Conservation (phyloP, 2,329 filamentous ascomycete species). For the Coniella vitis region DNA sequence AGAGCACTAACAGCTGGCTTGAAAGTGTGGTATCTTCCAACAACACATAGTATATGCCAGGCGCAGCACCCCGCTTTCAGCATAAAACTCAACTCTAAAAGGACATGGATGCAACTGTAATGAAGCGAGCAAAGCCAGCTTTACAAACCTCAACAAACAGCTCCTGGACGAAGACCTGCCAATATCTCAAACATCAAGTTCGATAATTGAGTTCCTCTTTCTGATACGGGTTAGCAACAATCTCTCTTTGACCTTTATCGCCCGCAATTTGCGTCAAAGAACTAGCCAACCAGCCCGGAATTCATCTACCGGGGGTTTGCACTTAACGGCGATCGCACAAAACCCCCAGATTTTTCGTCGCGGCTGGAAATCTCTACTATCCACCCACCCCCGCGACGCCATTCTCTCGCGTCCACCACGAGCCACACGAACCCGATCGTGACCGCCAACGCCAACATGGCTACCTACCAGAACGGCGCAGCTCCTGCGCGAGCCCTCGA, state of each 20-base stretch:
- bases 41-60: too few relatives aligned
- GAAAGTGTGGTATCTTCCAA: too few relatives aligned
- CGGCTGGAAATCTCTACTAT: slow-evolving; percentile 18
- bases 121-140: too few relatives aligned
- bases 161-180: background rate
- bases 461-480: slow-evolving; percentile 54
- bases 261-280: background rate
- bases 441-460: slow-evolving; percentile 45
- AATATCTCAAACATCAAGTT: too few relatives aligned
- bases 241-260: too few relatives aligned
- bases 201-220: too few relatives aligned
- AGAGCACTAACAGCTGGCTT: too few relatives aligned
- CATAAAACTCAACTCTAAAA: background rate
- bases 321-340: slow-evolving; percentile 14
- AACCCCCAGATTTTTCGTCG: slow-evolving; percentile 12
- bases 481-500: slow-evolving; percentile 54
- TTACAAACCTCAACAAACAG: background rate
- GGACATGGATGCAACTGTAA: too few relatives aligned
- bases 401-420: slow-evolving; percentile 24
- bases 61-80: background rate
- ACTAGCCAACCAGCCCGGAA: background rate
- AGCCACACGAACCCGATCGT: slow-evolving; percentile 31
- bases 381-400: slow-evolving; percentile 17
- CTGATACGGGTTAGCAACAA: too few relatives aligned
- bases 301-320: slow-evolving; percentile 14